Evolutionary conservation across 2,329 filamentous ascomycete genomes (phyloP), one percentile per base, ranked within the genome.

Genomic region (Massarina eburnea): DNA sequence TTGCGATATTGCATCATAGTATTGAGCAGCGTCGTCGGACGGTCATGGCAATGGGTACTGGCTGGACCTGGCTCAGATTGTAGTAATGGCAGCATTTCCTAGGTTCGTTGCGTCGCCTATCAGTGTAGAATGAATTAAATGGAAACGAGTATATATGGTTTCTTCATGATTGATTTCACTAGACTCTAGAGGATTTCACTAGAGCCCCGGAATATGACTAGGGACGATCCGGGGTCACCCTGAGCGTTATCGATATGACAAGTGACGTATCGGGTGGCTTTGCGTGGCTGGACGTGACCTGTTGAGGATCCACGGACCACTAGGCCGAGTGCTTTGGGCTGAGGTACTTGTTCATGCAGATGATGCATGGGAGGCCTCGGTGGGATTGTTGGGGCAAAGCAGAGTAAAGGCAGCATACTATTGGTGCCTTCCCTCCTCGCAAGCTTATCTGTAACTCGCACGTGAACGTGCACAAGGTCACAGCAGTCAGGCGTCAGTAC

Each of bases 401-500:
- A 3, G 27, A 9, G 8, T 10, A 30, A 12, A 30, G 12, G 8
- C 9, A 36, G 18, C 21, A 18, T 14, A 20, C 21, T 5, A 21
- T 36, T 39, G 19, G 24, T 44, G 43, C 35, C 41, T 43, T 51
- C 50, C 46, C 46, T 51, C 41, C 30, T 17, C 24, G 20, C 47
- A 42, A 46, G 52, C 56, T 56, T 59, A 59, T 59, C 57, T 41
- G 26, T 17, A 24, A 20, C 20, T 14, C 21, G 39, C 26, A 36
- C 17, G 19, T 43, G 41, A 27, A 29, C 33, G 35, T 36, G 26
- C 20, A 49, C 46, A 39, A 49, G 53, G 49, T 43, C 48, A 55
- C 39, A 46, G 35, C 19, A 39, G 39, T 57, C 62, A 66, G 58
- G 57, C 56, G 58, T 64, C 57, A 57, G 53, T 40, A 24, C 30